A percentile compares a stretch with the other conserved stretches of the same genome.
Evolutionary conservation across 495 filamentous ascomycete species (phyloP).

Genomic region (Articulospora tetracladia): DNA sequence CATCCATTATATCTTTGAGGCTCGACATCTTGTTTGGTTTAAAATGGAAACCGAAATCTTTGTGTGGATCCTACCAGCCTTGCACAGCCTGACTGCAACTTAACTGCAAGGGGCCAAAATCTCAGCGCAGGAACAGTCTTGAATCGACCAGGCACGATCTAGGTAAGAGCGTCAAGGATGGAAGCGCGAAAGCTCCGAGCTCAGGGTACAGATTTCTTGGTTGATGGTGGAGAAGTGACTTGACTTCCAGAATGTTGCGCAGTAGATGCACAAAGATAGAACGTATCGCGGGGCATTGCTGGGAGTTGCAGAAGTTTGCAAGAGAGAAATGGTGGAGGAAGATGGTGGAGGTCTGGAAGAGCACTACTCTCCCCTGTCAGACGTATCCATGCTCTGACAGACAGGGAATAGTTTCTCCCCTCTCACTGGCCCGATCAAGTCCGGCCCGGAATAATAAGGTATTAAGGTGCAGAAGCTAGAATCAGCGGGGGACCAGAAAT

Average conservation of each 20-base stretch:
- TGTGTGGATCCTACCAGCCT: conserved; percentile 15
- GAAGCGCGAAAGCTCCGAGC: not conserved
- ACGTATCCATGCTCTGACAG: conserved; percentile 1
- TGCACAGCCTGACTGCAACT: conserved; percentile 25
- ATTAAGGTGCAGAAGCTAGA: not conserved
- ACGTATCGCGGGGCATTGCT: conserved; percentile 25
- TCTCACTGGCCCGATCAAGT: not conserved
- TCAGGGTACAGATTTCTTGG: conserved; percentile 8
- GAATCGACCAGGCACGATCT: conserved; percentile 11
- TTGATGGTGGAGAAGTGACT: conserved; percentile 4
- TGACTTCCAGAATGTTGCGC: conserved; percentile 15
- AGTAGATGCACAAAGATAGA: conserved; percentile 23
- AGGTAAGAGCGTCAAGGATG: conserved; percentile 3
- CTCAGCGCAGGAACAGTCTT: conserved; percentile 18
- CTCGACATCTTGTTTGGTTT: conserved; percentile 24
- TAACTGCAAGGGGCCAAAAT: conserved; percentile 18
- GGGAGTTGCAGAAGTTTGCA: conserved; percentile 6
- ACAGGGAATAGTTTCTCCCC: not conserved
- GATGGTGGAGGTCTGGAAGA: not conserved
- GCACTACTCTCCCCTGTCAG: not conserved
- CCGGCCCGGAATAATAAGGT: not conserved
- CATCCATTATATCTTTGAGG: conserved; percentile 31
- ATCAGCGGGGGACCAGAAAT: not conserved
- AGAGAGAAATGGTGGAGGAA: conserved; percentile 5
- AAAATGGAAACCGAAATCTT: conserved; percentile 19